Evolutionary conservation across 805 yeast species (phyloP).

Genomic region (Starmerella apicola): DNA sequence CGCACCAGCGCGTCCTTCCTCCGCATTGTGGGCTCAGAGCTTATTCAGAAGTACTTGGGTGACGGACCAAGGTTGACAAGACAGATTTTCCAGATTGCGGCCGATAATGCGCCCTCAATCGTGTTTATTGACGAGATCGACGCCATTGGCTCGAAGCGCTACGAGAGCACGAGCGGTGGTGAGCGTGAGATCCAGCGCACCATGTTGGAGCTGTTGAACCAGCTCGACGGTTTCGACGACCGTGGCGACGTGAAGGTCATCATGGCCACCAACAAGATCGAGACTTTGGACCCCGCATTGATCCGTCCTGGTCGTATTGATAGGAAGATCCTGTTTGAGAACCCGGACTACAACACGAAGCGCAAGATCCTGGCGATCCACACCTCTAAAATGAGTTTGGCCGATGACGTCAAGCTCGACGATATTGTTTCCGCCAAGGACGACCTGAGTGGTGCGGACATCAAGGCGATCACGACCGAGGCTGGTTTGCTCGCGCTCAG

Average conservation of each 20-base stretch:
- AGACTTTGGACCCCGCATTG: slow-evolving; percentile 87
- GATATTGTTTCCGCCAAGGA: slow-evolving; percentile 83
- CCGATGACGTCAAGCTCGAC: slow-evolving; percentile 78
- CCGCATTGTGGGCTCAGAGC: slow-evolving; percentile 92
- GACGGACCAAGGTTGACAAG: slow-evolving; percentile 94
- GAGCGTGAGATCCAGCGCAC: slow-evolving; percentile 96
- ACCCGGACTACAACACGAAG: slow-evolving; percentile 86
- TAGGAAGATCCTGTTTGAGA: slow-evolving; percentile 88
- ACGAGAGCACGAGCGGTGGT: slow-evolving; percentile 83
- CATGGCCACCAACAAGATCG: slow-evolving; percentile 96
- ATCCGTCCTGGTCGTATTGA: slow-evolving; percentile 97
- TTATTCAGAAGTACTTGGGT: slow-evolving; percentile 92
- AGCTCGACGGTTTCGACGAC: slow-evolving; percentile 93
- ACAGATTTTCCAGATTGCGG: slow-evolving; percentile 91
- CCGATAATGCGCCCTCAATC: slow-evolving; percentile 95
- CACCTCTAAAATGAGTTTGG: slow-evolving; percentile 82
- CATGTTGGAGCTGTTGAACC: slow-evolving; percentile 89
- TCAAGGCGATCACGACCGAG: slow-evolving; percentile 94
- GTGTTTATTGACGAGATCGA: slow-evolving; percentile 97
- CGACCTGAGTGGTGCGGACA: slow-evolving; percentile 93
- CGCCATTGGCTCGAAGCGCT: slow-evolving; percentile 97
- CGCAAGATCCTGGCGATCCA: slow-evolving; percentile 86
- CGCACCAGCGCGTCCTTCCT: slow-evolving; percentile 93
- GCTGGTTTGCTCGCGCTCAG: slow-evolving; percentile 92
- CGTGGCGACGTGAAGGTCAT: slow-evolving; percentile 95